Percentiles rank a stretch among this genome's conserved stretches.
Conservation (phyloP, 1,284 basidiomycete species). For the Leccinum insigne region DNA sequence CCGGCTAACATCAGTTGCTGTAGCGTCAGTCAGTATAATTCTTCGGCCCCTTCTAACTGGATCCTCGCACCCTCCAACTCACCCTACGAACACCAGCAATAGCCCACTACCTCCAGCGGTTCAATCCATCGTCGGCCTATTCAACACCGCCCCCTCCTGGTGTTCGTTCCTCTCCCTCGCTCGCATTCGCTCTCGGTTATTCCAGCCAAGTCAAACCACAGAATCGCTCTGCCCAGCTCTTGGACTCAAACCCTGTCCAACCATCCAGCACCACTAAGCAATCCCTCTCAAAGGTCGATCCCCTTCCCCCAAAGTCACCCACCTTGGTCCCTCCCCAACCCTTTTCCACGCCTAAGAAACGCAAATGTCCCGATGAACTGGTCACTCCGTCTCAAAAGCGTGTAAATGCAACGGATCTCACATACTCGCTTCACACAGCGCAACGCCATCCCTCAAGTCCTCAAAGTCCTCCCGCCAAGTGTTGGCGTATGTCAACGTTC, state of each 20-base stretch:
- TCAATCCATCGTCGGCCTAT: slow-evolving; percentile 57
- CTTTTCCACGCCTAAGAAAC: slow-evolving; percentile 50
- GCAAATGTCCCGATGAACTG: slow-evolving; percentile 46
- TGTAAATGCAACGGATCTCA: slow-evolving; percentile 31
- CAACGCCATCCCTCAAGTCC: slow-evolving; percentile 27
- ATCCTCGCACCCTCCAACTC: slow-evolving; percentile 40
- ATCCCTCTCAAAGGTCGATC: slow-evolving; percentile 15
- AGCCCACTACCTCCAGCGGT: slow-evolving; percentile 62
- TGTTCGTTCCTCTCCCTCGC: slow-evolving; percentile 64
- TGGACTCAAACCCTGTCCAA: slow-evolving; percentile 28
- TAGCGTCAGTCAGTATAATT: slow-evolving; percentile 38
- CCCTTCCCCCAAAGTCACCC: slow-evolving; percentile 7
- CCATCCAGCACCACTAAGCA: slow-evolving; percentile 15
- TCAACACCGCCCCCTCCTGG: slow-evolving; percentile 68
- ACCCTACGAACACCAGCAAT: slow-evolving; percentile 49
- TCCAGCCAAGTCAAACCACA: slow-evolving; percentile 36
- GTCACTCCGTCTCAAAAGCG: slow-evolving; percentile 54
- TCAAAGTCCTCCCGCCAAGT: slow-evolving; percentile 41
- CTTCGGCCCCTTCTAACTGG: slow-evolving; percentile 38
- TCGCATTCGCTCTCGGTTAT: slow-evolving; percentile 67
- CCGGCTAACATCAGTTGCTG: slow-evolving; percentile 5
- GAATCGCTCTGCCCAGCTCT: slow-evolving; percentile 47
- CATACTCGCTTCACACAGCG: slow-evolving; percentile 8
- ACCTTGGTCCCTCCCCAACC: slow-evolving; percentile 38
- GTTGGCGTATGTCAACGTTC: slow-evolving; percentile 60